phyloP scores from a whole-genome alignment of 345 rosid genomes.

The Punica granatum region DNA sequence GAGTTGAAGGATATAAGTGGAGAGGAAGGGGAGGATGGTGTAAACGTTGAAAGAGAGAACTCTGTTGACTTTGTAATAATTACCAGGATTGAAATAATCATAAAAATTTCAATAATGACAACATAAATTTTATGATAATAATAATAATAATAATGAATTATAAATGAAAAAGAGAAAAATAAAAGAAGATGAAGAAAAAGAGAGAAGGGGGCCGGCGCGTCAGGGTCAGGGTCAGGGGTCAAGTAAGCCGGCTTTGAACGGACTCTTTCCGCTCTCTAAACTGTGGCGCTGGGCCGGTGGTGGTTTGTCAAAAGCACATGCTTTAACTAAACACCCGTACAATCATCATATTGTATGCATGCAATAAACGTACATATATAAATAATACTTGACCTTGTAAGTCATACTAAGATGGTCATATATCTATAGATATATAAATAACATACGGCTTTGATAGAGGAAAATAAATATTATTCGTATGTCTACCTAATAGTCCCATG shows the following conservation, averaged over 20 bases:
- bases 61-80: not conserved
- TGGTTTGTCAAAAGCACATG: not conserved
- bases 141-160: not conserved
- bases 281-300: not conserved
- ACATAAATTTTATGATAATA: too few species aligned
- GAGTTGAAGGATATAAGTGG: slow-evolving; percentile 1
- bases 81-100: too few species aligned
- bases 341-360: too few species aligned
- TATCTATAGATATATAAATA: not conserved
- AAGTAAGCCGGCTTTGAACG: slow-evolving; percentile 11
- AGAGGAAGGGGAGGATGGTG: not conserved
- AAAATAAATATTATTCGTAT: too few species aligned
- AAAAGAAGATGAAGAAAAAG: not conserved
- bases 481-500: too few species aligned
- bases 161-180: not conserved
- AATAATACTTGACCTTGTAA: not conserved
- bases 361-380: too few species aligned
- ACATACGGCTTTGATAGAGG: too few species aligned
- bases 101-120: too few species aligned
- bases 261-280: not conserved
- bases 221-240: slow-evolving; percentile 1
- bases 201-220: not conserved
- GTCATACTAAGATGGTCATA: not conserved
- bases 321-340: not conserved
- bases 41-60: not conserved